phyloP scores from a whole-genome alignment of 306 rosid species.

The Medicago arabica region DNA sequence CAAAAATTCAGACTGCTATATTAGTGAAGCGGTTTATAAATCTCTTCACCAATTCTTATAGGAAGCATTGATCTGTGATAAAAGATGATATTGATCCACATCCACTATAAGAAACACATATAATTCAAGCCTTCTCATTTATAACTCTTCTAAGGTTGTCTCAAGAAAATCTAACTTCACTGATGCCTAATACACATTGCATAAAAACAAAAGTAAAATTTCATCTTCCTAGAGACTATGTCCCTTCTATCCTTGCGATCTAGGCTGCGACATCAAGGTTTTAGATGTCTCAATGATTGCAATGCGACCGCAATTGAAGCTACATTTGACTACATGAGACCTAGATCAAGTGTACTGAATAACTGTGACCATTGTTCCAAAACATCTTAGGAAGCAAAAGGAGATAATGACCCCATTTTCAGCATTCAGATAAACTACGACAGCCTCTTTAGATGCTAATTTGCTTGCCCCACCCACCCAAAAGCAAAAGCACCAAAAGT shows the following conservation, averaged over 20 bases:
- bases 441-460: no score
- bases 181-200: conserved; percentile 15
- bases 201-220: background rate
- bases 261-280: background rate
- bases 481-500: background rate
- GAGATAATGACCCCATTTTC: background rate
- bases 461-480: background rate
- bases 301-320: background rate
- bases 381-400: background rate
- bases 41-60: background rate
- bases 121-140: background rate
- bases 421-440: background rate
- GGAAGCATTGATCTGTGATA: background rate
- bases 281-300: background rate
- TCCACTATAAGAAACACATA: conserved; percentile 6
- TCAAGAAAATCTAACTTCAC: conserved; percentile 12
- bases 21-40: conserved; percentile 33
- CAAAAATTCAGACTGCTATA: conserved; percentile 28
- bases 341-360: background rate
- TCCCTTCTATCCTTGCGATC: background rate
- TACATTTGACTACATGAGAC: background rate
- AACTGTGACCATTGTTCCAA: background rate
- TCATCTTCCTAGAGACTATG: conserved; percentile 28
- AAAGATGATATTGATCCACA: conserved; percentile 1
- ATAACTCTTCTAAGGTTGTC: conserved; percentile 9